Evolutionary conservation across 306 rosid genomes (phyloP).

Genomic region (Medicago ruthenica): DNA sequence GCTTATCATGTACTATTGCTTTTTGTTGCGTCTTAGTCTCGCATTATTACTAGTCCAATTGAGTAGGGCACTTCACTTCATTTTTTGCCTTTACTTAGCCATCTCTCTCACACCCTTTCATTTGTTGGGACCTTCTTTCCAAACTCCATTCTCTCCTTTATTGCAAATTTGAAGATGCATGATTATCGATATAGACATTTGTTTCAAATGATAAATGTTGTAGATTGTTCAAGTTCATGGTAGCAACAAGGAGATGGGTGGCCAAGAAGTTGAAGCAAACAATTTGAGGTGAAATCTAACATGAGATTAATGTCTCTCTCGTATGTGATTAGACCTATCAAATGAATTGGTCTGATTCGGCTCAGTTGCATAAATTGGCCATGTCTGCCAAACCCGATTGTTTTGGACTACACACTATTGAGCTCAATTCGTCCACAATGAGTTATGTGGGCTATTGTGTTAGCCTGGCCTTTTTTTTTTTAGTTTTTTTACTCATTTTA

Average conservation of each 20-base stretch:
- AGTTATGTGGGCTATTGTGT: no score
- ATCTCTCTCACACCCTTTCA: background rate
- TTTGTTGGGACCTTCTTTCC: slow-evolving; percentile 2
- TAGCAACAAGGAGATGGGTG: background rate
- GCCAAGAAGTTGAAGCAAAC: background rate
- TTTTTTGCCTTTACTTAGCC: background rate
- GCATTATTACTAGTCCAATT: slow-evolving; percentile 5
- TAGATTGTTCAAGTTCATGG: background rate
- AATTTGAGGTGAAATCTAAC: background rate
- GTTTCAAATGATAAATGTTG: background rate
- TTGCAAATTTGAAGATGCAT: background rate
- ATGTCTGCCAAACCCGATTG: no score
- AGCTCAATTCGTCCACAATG: no score
- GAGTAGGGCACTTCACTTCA: background rate
- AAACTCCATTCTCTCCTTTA: background rate
- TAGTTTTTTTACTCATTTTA: no score
- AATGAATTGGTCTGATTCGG: no score
- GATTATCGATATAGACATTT: background rate
- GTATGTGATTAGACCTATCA: no score
- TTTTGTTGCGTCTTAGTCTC: slow-evolving; percentile 8
- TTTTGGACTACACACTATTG: no score
- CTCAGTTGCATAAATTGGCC: no score
- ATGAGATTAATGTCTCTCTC: no score
- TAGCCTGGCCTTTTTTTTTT: no score
- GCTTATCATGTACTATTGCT: background rate